Evolutionary conservation across 805 yeast genomes (phyloP).

Genomic region (Lipomyces yamadae): DNA sequence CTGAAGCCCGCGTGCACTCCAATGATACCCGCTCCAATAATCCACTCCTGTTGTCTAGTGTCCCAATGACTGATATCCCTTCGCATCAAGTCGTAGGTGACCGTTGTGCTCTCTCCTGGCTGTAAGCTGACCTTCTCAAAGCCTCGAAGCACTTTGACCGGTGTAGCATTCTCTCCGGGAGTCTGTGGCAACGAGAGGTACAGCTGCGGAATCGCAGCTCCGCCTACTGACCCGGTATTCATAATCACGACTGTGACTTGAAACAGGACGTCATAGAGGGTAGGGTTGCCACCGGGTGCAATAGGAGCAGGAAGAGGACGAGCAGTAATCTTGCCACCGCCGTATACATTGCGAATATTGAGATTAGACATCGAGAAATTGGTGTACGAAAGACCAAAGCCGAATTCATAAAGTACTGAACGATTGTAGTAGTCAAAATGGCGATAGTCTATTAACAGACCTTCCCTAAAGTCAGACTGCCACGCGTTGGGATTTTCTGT

Average conservation of each 20-base stretch:
- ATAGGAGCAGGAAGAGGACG: conserved; percentile 49
- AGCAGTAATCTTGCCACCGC: not conserved
- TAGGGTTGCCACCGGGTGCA: conserved; percentile 64
- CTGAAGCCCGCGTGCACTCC: conserved; percentile 1
- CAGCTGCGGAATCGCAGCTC: conserved; percentile 57
- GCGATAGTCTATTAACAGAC: conserved; percentile 65
- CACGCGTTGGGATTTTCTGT: conserved; percentile 62
- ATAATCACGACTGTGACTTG: conserved; percentile 53
- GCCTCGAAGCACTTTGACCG: conserved; percentile 59
- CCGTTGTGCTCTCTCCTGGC: conserved; percentile 49
- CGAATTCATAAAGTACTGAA: conserved; percentile 61
- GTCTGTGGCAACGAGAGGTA: conserved; percentile 55
- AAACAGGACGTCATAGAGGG: conserved; percentile 59
- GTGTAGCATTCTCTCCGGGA: conserved; percentile 51
- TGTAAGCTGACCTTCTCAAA: conserved; percentile 58
- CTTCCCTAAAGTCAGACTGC: conserved; percentile 56
- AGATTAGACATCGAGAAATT: conserved; percentile 51
- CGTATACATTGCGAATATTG: not conserved
- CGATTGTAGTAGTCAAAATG: conserved; percentile 50
- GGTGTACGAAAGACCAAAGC: conserved; percentile 66
- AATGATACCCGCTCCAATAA: conserved; percentile 32
- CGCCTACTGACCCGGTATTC: conserved; percentile 54
- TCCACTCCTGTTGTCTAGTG: conserved; percentile 59
- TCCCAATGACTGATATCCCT: conserved; percentile 65
- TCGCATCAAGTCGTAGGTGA: conserved; percentile 54